Conservation (phyloP, 2,329 filamentous ascomycete species). For the Phyllosticta citribraziliensis region DNA sequence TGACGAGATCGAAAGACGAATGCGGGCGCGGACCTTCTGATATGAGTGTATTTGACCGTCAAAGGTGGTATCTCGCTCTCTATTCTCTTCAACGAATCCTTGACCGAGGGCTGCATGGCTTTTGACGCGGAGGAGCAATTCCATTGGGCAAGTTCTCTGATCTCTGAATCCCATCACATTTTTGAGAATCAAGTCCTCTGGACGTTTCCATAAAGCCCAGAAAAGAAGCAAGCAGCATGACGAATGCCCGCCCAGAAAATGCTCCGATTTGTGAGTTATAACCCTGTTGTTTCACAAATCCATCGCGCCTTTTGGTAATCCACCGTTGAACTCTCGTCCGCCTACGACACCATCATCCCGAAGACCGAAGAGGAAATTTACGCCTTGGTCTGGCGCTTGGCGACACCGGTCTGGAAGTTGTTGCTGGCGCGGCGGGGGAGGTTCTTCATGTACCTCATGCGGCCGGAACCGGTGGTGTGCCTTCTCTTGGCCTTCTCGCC, state of each 20-base stretch:
- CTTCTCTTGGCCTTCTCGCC: slow-evolving; percentile 99
- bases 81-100: neutral
- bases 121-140: slow-evolving; percentile 5
- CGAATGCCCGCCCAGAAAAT: slow-evolving; percentile 7
- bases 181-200: neutral
- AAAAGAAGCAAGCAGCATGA: slow-evolving; percentile 5
- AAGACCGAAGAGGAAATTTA: slow-evolving; percentile 3
- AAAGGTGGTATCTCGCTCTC: neutral
- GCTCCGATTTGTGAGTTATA: slow-evolving; percentile 6
- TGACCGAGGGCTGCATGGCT: neutral
- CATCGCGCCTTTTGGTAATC: slow-evolving; percentile 8
- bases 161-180: slow-evolving; percentile 7
- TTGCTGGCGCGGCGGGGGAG: slow-evolving; percentile 94
- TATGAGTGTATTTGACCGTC: neutral
- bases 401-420: slow-evolving; percentile 85
- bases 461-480: slow-evolving; percentile 97
- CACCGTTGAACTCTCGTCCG: neutral
- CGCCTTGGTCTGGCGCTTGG: slow-evolving; percentile 50
- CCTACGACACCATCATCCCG: slow-evolving; percentile 6
- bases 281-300: slow-evolving; percentile 3
- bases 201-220: slow-evolving; percentile 1
- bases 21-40: neutral
- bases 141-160: slow-evolving; percentile 10
- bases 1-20: neutral
- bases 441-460: slow-evolving; percentile 89